phyloP scores from a whole-genome alignment of 176 grass and related monocot genomes.

The Pontederia crassipes region DNA sequence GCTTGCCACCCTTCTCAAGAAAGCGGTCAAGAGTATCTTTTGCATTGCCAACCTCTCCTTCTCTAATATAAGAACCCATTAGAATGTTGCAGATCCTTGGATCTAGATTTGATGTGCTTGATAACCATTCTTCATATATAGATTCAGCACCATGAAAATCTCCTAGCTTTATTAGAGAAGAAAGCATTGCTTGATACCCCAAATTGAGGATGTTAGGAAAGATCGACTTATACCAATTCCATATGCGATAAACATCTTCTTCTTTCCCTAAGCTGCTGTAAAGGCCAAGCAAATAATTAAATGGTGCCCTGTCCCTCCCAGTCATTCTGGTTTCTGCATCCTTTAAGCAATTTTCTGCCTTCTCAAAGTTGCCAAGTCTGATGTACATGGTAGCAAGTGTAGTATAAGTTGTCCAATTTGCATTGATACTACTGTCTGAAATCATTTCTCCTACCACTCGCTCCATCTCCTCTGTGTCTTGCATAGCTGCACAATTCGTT shows the following conservation, averaged over 20 bases:
- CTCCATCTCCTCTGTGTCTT: constrained; percentile 60
- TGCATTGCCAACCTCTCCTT: constrained; percentile 48
- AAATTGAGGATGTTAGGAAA: constrained; percentile 63
- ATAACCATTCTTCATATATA: constrained; percentile 72
- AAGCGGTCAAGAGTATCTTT: constrained; percentile 44
- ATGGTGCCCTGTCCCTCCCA: constrained; percentile 54
- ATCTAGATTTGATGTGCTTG: constrained; percentile 47
- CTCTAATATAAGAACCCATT: constrained; percentile 64
- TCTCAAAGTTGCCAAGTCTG: constrained; percentile 49
- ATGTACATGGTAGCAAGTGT: constrained; percentile 83
- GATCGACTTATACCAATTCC: constrained; percentile 87
- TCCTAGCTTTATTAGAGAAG: constrained; percentile 51
- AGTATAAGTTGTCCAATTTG: constrained; percentile 89
- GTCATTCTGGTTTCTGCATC: constrained; percentile 79
- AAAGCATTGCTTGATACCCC: constrained; percentile 66
- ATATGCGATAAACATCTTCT: constrained; percentile 75
- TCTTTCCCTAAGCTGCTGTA: constrained; percentile 64
- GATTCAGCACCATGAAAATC: constrained; percentile 72
- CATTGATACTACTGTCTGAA: constrained; percentile 52
- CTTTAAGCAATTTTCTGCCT: constrained; percentile 64
- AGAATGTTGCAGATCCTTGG: constrained; percentile 71
- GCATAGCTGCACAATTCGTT: constrained; percentile 57
- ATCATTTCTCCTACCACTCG: constrained; percentile 47
- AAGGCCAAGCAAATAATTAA: constrained; percentile 66
- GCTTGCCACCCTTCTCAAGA: constrained; percentile 72